phyloP scores from a whole-genome alignment of 1,284 basidiomycete genomes.

The Microbotryum violaceum region DNA sequence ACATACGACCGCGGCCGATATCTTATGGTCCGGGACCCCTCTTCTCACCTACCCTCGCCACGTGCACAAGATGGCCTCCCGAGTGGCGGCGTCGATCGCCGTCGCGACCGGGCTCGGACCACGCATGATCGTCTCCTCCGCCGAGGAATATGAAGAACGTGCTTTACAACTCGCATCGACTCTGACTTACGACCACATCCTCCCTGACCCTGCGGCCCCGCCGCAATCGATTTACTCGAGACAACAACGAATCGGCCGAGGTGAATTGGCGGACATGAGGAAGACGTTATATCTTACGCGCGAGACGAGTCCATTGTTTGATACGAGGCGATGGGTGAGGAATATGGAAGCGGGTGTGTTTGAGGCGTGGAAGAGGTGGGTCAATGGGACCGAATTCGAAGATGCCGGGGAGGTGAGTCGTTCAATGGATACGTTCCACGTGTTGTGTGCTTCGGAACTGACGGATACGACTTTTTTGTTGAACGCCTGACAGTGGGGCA shows the following conservation, averaged over 20 bases:
- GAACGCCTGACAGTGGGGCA: slow-evolving; percentile 33
- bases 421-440: not conserved
- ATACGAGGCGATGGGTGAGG: slow-evolving; percentile 51
- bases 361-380: slow-evolving; percentile 55
- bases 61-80: slow-evolving; percentile 54
- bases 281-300: slow-evolving; percentile 49
- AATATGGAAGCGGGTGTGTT: slow-evolving; percentile 49
- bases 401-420: slow-evolving; percentile 38
- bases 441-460: no score
- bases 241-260: slow-evolving; percentile 24
- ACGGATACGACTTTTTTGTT: not conserved
- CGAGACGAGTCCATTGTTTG: slow-evolving; percentile 51
- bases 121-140: slow-evolving; percentile 50
- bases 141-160: slow-evolving; percentile 51
- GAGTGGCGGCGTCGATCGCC: slow-evolving; percentile 55
- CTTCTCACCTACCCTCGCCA: slow-evolving; percentile 55
- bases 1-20: slow-evolving; percentile 56
- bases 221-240: slow-evolving; percentile 23
- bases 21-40: slow-evolving; percentile 57
- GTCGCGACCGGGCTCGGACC: slow-evolving; percentile 53
- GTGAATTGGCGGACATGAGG: slow-evolving; percentile 47
- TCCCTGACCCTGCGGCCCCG: slow-evolving; percentile 29
- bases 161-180: slow-evolving; percentile 49
- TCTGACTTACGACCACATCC: slow-evolving; percentile 40
- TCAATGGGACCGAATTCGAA: slow-evolving; percentile 49